These are phyloP conservation scores for Kazachstania sp. DNA, from an alignment of 1,139 yeast species.

Conservation along the genomic window DNA sequence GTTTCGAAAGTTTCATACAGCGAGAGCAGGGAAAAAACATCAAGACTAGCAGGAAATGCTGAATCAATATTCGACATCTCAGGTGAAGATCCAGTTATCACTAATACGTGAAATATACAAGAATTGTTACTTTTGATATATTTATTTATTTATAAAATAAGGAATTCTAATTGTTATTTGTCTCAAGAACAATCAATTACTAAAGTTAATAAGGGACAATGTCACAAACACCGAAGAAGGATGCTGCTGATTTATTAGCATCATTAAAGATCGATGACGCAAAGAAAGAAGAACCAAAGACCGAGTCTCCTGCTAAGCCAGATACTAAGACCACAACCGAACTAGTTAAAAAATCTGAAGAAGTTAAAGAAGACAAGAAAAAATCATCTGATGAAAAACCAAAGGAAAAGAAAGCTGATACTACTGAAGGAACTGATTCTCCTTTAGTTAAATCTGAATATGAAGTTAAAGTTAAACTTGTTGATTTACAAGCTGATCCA, in stretches of 20 bases:
- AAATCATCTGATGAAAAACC: conserved; percentile 3
- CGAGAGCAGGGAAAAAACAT: no score
- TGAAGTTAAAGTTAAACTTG: conserved; percentile 88
- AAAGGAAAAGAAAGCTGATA: conserved; percentile 13
- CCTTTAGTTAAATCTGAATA: conserved; percentile 68
- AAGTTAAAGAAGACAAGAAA: no score
- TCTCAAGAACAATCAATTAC: no score
- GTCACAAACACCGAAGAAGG: conserved; percentile 26
- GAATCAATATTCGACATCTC: no score
- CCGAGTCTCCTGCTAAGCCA: not conserved
- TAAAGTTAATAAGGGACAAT: conserved; percentile 7
- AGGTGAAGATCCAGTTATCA: no score
- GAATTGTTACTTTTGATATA: no score
- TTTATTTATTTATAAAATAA: no score
- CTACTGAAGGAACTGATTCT: conserved; percentile 32
- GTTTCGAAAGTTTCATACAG: no score
- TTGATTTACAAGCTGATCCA: conserved; percentile 95
- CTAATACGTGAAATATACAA: no score
- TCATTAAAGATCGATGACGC: conserved; percentile 31
- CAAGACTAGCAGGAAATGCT: no score
- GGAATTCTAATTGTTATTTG: no score
- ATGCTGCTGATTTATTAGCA: conserved; percentile 36
- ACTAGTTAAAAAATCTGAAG: not conserved
- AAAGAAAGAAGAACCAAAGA: conserved; percentile 12
- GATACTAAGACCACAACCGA: not conserved